phyloP scores from a whole-genome alignment of 108 stramenopile genomes.

The Skeletonema menzelii region DNA sequence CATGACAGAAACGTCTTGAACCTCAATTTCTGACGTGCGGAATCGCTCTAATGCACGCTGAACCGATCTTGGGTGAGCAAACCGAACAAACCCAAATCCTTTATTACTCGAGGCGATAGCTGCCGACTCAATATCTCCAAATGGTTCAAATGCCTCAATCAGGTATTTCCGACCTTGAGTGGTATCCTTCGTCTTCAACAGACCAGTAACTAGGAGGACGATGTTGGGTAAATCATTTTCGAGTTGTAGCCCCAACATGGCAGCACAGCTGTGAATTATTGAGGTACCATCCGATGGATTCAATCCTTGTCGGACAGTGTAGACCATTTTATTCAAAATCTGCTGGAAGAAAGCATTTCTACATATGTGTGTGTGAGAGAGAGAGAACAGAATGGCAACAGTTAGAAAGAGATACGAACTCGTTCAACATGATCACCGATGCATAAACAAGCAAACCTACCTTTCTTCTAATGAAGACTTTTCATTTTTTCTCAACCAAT shows the following conservation, averaged over 20 bases:
- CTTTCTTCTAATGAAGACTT: slow-evolving; percentile 51
- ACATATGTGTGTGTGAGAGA: not conserved
- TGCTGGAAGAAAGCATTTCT: slow-evolving; percentile 74
- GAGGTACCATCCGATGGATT: slow-evolving; percentile 69
- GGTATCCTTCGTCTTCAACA: slow-evolving; percentile 63
- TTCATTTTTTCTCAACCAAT: slow-evolving; percentile 80
- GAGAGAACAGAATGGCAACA: not conserved
- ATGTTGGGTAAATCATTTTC: slow-evolving; percentile 65
- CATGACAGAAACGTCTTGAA: slow-evolving; percentile 84
- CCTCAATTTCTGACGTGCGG: slow-evolving; percentile 69
- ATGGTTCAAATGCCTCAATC: slow-evolving; percentile 57
- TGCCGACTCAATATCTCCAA: slow-evolving; percentile 76
- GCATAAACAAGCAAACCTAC: slow-evolving; percentile 20
- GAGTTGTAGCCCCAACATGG: slow-evolving; percentile 69
- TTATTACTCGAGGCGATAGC: slow-evolving; percentile 72
- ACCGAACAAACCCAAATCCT: slow-evolving; percentile 84
- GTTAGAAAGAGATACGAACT: not conserved
- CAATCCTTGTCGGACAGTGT: slow-evolving; percentile 61
- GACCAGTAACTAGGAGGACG: slow-evolving; percentile 68
- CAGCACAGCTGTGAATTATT: slow-evolving; percentile 79
- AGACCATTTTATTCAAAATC: slow-evolving; percentile 71
- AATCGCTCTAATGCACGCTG: slow-evolving; percentile 59
- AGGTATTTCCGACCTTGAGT: slow-evolving; percentile 45
- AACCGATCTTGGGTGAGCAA: slow-evolving; percentile 64
- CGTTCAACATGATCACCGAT: not conserved